Percentiles rank a stretch among this genome's conserved stretches.
phyloP scores from a whole-genome alignment of 805 yeast species.

The Cyberlindnera saturnus region DNA sequence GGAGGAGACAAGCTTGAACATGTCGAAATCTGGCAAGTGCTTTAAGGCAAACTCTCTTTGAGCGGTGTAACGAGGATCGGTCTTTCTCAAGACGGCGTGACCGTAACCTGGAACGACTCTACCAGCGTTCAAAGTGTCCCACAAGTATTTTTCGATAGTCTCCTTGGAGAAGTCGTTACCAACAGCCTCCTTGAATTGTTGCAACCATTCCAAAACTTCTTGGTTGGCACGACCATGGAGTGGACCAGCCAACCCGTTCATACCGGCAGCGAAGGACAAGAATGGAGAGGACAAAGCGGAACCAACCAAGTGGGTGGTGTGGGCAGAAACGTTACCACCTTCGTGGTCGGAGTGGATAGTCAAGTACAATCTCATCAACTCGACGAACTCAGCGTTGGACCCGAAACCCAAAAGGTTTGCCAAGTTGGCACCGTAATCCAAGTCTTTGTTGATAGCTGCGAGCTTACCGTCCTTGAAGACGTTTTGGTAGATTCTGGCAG shows the following conservation, averaged over 20 bases:
- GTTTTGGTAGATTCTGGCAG: constrained; percentile 80
- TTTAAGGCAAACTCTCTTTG: constrained; percentile 75
- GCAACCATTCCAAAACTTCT: constrained; percentile 79
- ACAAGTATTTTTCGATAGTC: constrained; percentile 67
- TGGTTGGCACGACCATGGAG: constrained; percentile 85
- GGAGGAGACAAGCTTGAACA: constrained; percentile 71
- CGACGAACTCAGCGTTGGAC: constrained; percentile 61
- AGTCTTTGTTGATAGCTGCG: constrained; percentile 39
- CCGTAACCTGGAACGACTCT: constrained; percentile 89
- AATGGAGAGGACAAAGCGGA: constrained; percentile 77
- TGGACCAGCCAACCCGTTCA: constrained; percentile 84
- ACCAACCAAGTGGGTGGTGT: constrained; percentile 81
- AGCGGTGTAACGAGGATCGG: constrained; percentile 84
- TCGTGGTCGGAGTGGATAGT: constrained; percentile 85
- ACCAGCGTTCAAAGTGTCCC: constrained; percentile 76
- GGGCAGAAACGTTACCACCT: constrained; percentile 88
- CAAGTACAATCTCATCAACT: constrained; percentile 73
- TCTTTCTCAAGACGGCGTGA: constrained; percentile 82
- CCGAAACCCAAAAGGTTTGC: constrained; percentile 54
- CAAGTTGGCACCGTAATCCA: constrained; percentile 64
- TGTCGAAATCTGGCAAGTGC: constrained; percentile 73
- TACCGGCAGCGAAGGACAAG: constrained; percentile 74
- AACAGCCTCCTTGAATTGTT: constrained; percentile 52
- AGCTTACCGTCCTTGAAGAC: constrained; percentile 77
- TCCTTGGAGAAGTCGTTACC: constrained; percentile 63